Base-by-base conservation (phyloP, 331 rosid genomes). In the Phaseolus coccineus region DNA sequence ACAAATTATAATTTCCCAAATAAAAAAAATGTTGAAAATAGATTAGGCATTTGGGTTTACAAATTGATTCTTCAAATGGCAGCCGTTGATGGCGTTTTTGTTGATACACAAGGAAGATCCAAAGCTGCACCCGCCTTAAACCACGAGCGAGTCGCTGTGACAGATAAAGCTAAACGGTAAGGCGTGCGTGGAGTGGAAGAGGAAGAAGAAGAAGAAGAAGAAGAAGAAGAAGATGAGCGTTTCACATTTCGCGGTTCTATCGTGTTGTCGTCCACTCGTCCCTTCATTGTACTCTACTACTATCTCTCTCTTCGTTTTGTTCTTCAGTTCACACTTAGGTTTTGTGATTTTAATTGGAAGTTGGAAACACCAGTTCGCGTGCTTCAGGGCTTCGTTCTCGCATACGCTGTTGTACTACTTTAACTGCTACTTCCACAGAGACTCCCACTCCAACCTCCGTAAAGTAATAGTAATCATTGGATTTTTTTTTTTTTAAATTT, bases 191-290 rank as follows among this genome's bases (percentile, higher is more conserved):
- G 44, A 58, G 73, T 2, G 58, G 14, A 9, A 28, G 22, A 19
- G 22, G 22, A 19, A 19, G 22, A 19, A 19, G 22, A 19, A 19
- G 0, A 19, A 19, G 58, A 19, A 19, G 22, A 19, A 19, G 0
- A 19, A 19, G 58, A 24, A 81, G 39, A 94, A 48, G 42, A 63
- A 82, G 47, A 94, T 94, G 98, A 79, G 97, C 77, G 84, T 90
- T 81, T 87, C 92, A 27, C 90, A 91, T 52, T 86, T 88, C 79
- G 83, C 86, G 73, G 69, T 77, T 69, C 86, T 90, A 47, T 88
- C 97, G 33, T 64, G 8, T 37, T 86, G 87, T 24, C 79, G 84
- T 57, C 88, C 96, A 8, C 87, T 84, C 13, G 9, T 83, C 8
- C 86, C 89, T 3, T 88, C 97, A 14, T 75, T 16, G 30, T 53